Base-by-base conservation (phyloP, 2,329 filamentous ascomycete genomes). In the Microsporum ferrugineum region DNA sequence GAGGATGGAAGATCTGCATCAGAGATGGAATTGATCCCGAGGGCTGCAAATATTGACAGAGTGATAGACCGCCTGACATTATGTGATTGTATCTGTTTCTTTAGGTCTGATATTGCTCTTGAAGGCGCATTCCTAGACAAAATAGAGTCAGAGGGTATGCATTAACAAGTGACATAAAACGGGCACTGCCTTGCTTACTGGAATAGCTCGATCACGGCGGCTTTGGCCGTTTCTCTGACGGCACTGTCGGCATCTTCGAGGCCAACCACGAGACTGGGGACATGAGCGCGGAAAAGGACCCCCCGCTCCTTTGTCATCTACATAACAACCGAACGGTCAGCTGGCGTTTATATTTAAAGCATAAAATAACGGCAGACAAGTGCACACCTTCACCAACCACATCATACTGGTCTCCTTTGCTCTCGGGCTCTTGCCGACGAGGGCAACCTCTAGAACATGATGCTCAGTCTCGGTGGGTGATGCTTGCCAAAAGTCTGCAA, bases 221-320 rank as follows among this genome's bases (percentile, higher is more conserved):
- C 79, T 76, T 94, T 95, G 64, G 91, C 90, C 41, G 84, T 82
- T 69, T 96, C 91, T 71, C 92, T 85, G 65, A 96, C 91, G 74
- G 85, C 86, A 57, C 88, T 87, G 72, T 96, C 92, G 7, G 91
- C 88, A 72, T 96, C 91, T 75, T 96, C 92, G 47, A 96, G 81
- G 66, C 94, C 82, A 60, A 89, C 87, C 77, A 96, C 92, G 45
- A 96, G 80, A 8, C 82, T 81, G 2, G 89, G 87, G 1, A 95
- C 91, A 71, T 95, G 96, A 68, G 78, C 79, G 64, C 89, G 87
- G 75, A 96, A 96, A 41, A 86, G 85, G 65, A 96, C 78, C 43
- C 84, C 85, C 62, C 91, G 83, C 60, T 89, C 87, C 70, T 86
- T 83, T 72, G 94, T 88, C 86, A 92, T 95, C 82, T 90, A 70